Percentiles rank a stretch among this genome's conserved stretches.
Evolutionary conservation across 768 basidiomycete genomes (phyloP).

Genomic region (Mrakia frigida): DNA sequence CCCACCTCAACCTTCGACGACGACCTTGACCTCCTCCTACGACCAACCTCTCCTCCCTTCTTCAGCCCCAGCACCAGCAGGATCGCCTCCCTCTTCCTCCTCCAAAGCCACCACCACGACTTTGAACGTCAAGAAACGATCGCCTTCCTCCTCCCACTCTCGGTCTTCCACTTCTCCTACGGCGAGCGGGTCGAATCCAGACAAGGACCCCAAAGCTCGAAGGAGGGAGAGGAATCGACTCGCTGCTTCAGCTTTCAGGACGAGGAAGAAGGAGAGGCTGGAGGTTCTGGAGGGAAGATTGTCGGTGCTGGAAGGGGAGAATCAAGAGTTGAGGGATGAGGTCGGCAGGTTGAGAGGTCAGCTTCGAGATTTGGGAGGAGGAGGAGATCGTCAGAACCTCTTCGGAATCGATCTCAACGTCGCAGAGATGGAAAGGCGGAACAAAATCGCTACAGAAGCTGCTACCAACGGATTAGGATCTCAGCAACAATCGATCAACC

Average conservation of each 20-base stretch:
- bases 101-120: not conserved
- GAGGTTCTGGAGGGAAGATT: constrained; percentile 23
- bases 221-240: constrained; percentile 30
- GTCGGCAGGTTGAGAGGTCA: constrained; percentile 8
- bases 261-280: constrained; percentile 30
- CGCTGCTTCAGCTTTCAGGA: constrained; percentile 28
- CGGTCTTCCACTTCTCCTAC: not conserved
- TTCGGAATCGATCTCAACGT: not conserved
- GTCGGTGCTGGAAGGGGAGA: constrained; percentile 2
- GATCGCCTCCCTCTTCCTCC: not conserved
- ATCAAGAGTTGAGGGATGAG: constrained; percentile 2
- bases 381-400: not conserved
- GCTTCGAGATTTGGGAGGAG: not conserved
- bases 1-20: too few relatives aligned
- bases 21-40: too few relatives aligned
- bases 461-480: too few relatives aligned
- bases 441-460: not conserved
- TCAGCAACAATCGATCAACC: not conserved
- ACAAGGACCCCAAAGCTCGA: constrained; percentile 16
- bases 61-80: not conserved
- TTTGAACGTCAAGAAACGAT: not conserved
- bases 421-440: not conserved
- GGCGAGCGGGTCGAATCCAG: not conserved
- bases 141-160: constrained; percentile 1
- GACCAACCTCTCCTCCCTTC: not conserved